Percentiles rank a stretch among this genome's conserved stretches.
Conservation (phyloP, 805 yeast genomes). For the Suhomyces kilbournensis region DNA sequence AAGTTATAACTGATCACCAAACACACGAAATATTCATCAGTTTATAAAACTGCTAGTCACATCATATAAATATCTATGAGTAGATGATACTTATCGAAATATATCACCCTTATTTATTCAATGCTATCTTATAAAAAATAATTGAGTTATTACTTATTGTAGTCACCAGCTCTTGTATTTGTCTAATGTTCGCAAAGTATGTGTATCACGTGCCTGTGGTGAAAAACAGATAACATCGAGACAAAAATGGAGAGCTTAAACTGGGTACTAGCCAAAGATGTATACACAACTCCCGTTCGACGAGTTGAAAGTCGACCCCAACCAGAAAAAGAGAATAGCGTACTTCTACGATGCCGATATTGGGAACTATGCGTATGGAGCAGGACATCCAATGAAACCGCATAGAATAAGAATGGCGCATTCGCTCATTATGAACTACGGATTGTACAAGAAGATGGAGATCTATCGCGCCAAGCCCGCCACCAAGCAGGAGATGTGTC, state of each 20-base stretch:
- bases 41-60: background rate
- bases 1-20: too few relatives aligned
- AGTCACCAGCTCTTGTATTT: too few relatives aligned
- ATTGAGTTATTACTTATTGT: too few relatives aligned
- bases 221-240: background rate
- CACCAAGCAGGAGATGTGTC: slow-evolving; percentile 96
- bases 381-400: slow-evolving; percentile 99
- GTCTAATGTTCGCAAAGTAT: background rate
- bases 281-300: slow-evolving; percentile 45
- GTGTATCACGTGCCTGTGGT: background rate
- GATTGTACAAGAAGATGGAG: slow-evolving; percentile 94
- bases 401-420: slow-evolving; percentile 99
- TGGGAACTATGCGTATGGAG: slow-evolving; percentile 96
- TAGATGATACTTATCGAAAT: background rate
- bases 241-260: background rate
- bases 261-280: slow-evolving; percentile 15
- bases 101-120: too few relatives aligned
- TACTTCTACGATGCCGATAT: slow-evolving; percentile 68
- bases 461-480: slow-evolving; percentile 97
- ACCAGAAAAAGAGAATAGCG: slow-evolving; percentile 41
- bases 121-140: too few relatives aligned
- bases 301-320: slow-evolving; percentile 41
- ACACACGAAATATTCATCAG: too few relatives aligned
- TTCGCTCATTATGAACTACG: slow-evolving; percentile 94
- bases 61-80: background rate